phyloP scores from a whole-genome alignment of 228 moss, liverwort and hornwort species.

The Sphagnum magellanicum region DNA sequence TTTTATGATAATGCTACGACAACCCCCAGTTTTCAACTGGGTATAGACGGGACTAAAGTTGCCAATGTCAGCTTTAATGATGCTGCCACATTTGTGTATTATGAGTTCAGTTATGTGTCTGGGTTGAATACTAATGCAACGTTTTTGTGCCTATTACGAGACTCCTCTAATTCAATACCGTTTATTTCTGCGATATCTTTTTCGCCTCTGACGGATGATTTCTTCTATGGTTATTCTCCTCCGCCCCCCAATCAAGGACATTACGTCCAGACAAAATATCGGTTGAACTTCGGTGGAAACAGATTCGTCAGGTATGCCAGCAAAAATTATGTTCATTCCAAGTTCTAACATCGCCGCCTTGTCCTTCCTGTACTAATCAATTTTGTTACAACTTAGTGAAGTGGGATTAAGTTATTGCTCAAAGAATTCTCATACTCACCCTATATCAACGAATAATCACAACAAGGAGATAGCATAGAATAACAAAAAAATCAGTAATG shows the following conservation, averaged over 20 bases:
- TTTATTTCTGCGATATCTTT: slow-evolving; percentile 20
- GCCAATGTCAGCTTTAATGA: background rate
- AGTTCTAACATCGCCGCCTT: too few species aligned
- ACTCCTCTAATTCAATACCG: slow-evolving; percentile 3
- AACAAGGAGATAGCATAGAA: too few species aligned
- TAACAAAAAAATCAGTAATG: too few species aligned
- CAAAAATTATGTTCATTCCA: too few species aligned
- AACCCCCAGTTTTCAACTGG: slow-evolving; percentile 8
- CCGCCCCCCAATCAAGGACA: background rate
- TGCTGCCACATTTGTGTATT: background rate
- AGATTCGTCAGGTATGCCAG: background rate
- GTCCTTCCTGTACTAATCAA: too few species aligned
- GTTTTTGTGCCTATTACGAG: slow-evolving; percentile 11
- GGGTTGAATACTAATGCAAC: background rate
- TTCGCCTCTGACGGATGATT: background rate
- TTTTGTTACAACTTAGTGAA: too few species aligned
- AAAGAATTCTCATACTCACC: too few species aligned
- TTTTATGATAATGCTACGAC: slow-evolving; percentile 4
- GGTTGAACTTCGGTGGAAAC: background rate
- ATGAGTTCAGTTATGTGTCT: slow-evolving; percentile 10
- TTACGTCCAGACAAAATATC: background rate
- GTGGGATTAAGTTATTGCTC: too few species aligned
- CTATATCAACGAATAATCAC: too few species aligned
- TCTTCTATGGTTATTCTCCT: background rate
- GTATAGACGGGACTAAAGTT: slow-evolving; percentile 2